These are phyloP conservation scores for Borovskyia barvae DNA, from an alignment of 208 protist species.

Conservation along the genomic window DNA sequence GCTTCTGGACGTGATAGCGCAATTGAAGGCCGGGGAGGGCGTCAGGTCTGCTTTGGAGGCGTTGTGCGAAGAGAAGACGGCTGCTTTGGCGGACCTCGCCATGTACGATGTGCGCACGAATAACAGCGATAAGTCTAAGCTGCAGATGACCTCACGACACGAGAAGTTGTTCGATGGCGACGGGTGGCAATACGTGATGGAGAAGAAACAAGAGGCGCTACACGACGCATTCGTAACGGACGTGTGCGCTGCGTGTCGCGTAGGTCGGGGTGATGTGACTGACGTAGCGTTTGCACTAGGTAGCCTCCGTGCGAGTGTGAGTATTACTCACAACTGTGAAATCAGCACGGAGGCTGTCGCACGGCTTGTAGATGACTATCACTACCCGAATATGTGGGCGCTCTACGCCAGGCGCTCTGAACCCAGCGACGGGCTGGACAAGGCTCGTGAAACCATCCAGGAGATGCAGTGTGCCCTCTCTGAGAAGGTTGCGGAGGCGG, in stretches of 20 bases:
- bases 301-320: conserved; percentile 27
- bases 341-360: conserved; percentile 29
- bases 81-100: conserved; percentile 13
- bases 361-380: conserved; percentile 31
- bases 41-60: conserved; percentile 12
- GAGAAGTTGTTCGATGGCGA: conserved; percentile 43
- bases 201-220: conserved; percentile 24
- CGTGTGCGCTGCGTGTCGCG: conserved; percentile 31
- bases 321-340: conserved; percentile 34
- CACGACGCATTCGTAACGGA: conserved; percentile 34
- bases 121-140: conserved; percentile 20
- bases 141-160: conserved; percentile 26
- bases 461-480: neutral
- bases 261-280: conserved; percentile 29
- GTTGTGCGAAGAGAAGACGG: conserved; percentile 4
- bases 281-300: conserved; percentile 32
- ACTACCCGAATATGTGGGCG: conserved; percentile 31
- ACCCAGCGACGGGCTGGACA: conserved; percentile 14
- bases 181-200: conserved; percentile 34
- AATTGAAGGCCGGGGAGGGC: conserved; percentile 23
- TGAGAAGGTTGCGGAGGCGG: neutral
- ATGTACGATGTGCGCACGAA: conserved; percentile 14
- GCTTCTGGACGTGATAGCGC: conserved; percentile 18
- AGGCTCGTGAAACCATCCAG: conserved; percentile 7
- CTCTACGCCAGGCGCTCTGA: conserved; percentile 24